Conservation (phyloP, 169 alveolate genomes). For the Eimeria maxima region DNA sequence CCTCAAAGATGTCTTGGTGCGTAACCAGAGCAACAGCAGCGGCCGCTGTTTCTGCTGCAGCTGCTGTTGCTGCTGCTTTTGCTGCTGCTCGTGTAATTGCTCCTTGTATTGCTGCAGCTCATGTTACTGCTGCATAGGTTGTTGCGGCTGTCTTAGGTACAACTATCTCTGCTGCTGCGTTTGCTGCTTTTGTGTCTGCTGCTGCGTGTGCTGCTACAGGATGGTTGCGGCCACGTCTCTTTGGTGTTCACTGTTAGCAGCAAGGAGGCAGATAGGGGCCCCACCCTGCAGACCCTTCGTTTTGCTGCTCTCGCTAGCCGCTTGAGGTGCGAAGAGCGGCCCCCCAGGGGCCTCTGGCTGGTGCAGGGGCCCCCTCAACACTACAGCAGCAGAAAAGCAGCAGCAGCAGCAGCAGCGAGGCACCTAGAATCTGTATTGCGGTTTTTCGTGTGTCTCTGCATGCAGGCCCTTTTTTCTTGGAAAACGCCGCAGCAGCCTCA, state of each 20-base stretch:
- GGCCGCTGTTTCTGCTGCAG: background rate
- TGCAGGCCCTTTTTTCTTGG: slow-evolving; percentile 50
- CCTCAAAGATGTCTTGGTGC: slow-evolving; percentile 33
- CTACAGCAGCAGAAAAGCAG: background rate
- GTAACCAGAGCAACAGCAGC: background rate
- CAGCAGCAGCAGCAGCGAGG: background rate
- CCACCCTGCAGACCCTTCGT: slow-evolving; percentile 51
- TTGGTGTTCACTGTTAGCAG: slow-evolving; percentile 61
- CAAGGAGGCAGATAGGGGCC: slow-evolving; percentile 18
- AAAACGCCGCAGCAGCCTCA: background rate
- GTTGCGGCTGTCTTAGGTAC: too few relatives aligned
- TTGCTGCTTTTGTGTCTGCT: background rate
- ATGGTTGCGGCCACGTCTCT: slow-evolving; percentile 57
- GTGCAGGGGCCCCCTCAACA: background rate
- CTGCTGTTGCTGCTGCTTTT: background rate
- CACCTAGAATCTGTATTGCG: background rate
- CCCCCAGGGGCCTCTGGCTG: background rate
- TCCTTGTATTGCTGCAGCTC: background rate
- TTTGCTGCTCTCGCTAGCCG: slow-evolving; percentile 53
- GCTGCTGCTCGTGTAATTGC: background rate
- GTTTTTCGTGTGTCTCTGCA: background rate
- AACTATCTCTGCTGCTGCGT: background rate
- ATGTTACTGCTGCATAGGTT: too few relatives aligned
- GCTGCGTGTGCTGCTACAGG: slow-evolving; percentile 28
- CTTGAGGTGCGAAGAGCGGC: slow-evolving; percentile 1